A percentile compares a stretch with the other conserved stretches of the same genome.
These are phyloP conservation scores for Achaetomium macrosporum DNA, from an alignment of 2,329 filamentous ascomycete species.

Conservation along the genomic window DNA sequence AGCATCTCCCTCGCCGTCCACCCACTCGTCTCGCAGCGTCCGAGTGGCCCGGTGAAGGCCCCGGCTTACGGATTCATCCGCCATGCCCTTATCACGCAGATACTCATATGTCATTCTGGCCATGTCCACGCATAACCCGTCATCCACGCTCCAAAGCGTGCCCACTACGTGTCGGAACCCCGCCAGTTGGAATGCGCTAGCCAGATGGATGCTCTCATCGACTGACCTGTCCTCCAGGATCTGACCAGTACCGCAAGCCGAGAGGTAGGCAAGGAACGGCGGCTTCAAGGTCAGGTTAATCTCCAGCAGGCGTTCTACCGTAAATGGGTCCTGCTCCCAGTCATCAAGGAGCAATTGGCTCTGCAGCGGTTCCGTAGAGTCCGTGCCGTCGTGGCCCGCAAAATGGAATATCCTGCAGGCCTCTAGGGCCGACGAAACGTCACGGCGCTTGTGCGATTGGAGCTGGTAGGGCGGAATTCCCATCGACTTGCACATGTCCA, in stretches of 20 bases:
- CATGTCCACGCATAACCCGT: slow-evolving; percentile 1
- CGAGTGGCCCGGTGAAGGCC: too few species aligned
- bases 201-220: slow-evolving; percentile 36
- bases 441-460: too few species aligned
- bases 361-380: not conserved
- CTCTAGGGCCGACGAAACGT: too few species aligned
- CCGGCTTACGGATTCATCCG: too few species aligned
- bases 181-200: slow-evolving; percentile 33
- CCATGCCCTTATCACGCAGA: too few species aligned
- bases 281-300: not conserved
- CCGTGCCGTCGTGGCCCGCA: not conserved
- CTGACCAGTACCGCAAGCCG: slow-evolving; percentile 32
- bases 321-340: too few species aligned
- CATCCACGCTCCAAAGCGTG: slow-evolving; percentile 34
- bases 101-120: too few species aligned
- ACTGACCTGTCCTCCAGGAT: slow-evolving; percentile 21
- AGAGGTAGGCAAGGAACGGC: slow-evolving; percentile 36
- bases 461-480: not conserved
- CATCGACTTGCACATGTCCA: too few species aligned
- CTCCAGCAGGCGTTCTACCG: too few species aligned
- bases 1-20: too few species aligned
- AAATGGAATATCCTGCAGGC: not conserved
- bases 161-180: slow-evolving; percentile 38
- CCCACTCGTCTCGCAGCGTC: too few species aligned
- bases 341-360: not conserved